A percentile compares a stretch with the other conserved stretches of the same genome.
Conservation (phyloP, 768 basidiomycete species). For the Hericium erinaceus region DNA sequence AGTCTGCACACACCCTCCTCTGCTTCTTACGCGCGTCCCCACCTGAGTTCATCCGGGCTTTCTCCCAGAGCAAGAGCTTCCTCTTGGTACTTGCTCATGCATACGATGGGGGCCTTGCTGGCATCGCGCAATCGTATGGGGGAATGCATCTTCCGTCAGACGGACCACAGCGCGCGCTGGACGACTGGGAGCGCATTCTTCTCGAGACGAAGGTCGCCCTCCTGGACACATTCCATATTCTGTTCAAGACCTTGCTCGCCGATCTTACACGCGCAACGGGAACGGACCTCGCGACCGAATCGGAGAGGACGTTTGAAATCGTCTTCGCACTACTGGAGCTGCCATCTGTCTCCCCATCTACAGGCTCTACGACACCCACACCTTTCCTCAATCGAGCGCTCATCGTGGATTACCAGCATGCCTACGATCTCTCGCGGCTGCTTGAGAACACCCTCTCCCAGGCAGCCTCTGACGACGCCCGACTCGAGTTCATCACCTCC, state of each 20-base stretch:
- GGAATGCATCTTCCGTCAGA: constrained; percentile 31
- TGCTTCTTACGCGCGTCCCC: constrained; percentile 46
- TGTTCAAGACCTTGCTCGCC: constrained; percentile 40
- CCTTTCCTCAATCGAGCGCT: constrained; percentile 59
- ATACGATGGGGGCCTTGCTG: constrained; percentile 50
- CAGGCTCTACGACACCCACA: constrained; percentile 10
- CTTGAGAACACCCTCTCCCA: constrained; percentile 31
- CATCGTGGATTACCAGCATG: constrained; percentile 62
- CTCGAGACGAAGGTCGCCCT: constrained; percentile 65
- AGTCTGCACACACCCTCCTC: constrained; percentile 47
- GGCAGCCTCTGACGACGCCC: constrained; percentile 42
- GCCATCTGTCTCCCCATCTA: constrained; percentile 20
- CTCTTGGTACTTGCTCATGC: constrained; percentile 45
- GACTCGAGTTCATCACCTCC: constrained; percentile 47
- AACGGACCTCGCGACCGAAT: constrained; percentile 32
- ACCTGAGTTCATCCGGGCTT: constrained; percentile 37
- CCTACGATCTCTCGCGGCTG: constrained; percentile 43
- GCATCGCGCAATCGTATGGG: constrained; percentile 53
- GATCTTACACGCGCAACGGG: constrained; percentile 37
- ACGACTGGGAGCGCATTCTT: constrained; percentile 67
- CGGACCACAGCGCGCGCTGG: constrained; percentile 22
- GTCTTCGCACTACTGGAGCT: constrained; percentile 51
- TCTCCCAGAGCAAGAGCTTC: constrained; percentile 44
- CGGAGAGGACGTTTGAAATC: constrained; percentile 47
- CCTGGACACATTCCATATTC: constrained; percentile 58